These are phyloP conservation scores for Wickerhamiella sorbophila DNA, from an alignment of 805 yeast species.

Conservation along the genomic window DNA sequence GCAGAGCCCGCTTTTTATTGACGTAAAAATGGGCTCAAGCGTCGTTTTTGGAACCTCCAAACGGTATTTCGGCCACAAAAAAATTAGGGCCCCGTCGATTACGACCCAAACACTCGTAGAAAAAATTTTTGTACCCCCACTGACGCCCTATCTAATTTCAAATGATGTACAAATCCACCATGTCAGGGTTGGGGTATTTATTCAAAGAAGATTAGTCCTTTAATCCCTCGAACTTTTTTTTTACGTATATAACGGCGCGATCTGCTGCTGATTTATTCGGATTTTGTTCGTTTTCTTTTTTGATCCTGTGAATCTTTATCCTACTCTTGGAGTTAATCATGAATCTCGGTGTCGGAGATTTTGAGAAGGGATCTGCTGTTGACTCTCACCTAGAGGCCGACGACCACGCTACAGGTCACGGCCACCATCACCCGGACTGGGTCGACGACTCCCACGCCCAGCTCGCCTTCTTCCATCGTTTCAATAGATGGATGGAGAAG, in stretches of 20 bases:
- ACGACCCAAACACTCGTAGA: too few species aligned
- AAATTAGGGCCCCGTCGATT: too few species aligned
- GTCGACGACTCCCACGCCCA: background rate
- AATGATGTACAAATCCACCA: too few species aligned
- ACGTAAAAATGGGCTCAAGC: too few species aligned
- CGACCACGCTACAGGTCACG: background rate
- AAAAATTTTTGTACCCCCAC: too few species aligned
- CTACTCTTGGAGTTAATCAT: background rate
- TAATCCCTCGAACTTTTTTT: too few species aligned
- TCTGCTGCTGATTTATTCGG: background rate
- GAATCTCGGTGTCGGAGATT: background rate
- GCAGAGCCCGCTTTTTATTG: too few species aligned
- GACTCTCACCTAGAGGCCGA: background rate
- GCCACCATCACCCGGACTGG: background rate
- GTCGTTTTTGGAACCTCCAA: too few species aligned
- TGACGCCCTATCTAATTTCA: too few species aligned
- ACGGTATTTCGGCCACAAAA: too few species aligned
- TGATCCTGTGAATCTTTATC: background rate
- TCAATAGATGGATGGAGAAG: constrained; percentile 13
- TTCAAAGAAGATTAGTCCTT: too few species aligned
- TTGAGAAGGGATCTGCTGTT: constrained; percentile 1
- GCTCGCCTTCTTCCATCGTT: background rate
- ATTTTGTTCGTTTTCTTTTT: background rate
- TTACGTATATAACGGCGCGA: background rate
- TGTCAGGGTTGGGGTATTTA: background rate